Evolutionary conservation across 306 rosid genomes (phyloP).

Genomic region (Ceratonia siliqua): DNA sequence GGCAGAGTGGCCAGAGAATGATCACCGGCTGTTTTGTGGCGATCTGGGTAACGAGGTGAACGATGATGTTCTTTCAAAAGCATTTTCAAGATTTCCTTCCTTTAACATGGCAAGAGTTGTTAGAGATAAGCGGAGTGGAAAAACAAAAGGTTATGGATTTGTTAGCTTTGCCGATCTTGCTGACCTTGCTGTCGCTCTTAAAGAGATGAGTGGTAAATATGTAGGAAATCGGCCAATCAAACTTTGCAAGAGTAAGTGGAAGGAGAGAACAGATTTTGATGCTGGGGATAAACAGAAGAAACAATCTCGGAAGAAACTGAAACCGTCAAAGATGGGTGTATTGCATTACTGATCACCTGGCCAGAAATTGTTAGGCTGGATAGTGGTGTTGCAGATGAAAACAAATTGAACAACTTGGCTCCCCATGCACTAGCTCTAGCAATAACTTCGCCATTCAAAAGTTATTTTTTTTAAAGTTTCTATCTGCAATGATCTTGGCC

Average conservation of each 20-base stretch:
- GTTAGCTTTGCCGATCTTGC: conserved; percentile 36
- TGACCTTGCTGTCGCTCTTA: conserved; percentile 68
- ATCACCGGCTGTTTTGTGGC: conserved; percentile 75
- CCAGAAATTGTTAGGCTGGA: background rate
- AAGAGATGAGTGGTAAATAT: conserved; percentile 84
- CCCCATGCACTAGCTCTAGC: background rate
- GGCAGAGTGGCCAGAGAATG: conserved; percentile 89
- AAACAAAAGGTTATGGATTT: conserved; percentile 34
- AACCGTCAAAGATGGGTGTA: conserved; percentile 62
- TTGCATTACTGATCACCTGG: conserved; percentile 55
- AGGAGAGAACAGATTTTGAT: conserved; percentile 65
- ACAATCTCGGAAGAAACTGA: conserved; percentile 57
- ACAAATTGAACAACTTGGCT: background rate
- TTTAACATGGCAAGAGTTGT: conserved; percentile 77
- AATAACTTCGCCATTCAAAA: background rate
- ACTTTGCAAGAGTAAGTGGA: conserved; percentile 84
- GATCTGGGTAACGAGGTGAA: conserved; percentile 92
- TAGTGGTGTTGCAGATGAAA: background rate
- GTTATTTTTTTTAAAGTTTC: background rate
- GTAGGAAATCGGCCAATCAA: conserved; percentile 84
- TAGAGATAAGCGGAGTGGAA: conserved; percentile 35
- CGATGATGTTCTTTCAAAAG: conserved; percentile 79
- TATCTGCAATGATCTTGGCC: background rate
- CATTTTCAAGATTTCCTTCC: conserved; percentile 75
- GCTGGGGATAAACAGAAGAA: conserved; percentile 66